A percentile compares a stretch with the other conserved stretches of the same genome.
Evolutionary conservation across 768 basidiomycete genomes (phyloP).

Genomic region (Rhodotorula graminis): DNA sequence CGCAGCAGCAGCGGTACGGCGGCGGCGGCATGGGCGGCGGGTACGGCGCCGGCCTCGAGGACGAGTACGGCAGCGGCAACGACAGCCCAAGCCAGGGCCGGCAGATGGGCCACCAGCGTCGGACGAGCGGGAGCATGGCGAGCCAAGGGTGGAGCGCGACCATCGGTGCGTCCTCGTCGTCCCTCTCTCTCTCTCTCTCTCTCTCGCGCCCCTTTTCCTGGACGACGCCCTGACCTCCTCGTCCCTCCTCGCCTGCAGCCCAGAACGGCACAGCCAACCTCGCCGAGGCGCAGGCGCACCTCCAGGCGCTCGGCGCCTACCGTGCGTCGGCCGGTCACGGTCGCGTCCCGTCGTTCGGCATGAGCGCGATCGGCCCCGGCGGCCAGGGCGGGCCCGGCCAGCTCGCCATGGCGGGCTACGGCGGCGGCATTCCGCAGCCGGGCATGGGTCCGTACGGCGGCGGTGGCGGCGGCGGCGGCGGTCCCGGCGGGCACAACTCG

Average conservation of each 20-base stretch:
- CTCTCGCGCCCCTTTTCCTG: not conserved
- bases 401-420: constrained; percentile 67
- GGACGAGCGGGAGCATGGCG: constrained; percentile 60
- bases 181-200: not conserved
- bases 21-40: not conserved
- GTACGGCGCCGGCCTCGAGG: not conserved
- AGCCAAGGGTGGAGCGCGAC: constrained; percentile 74
- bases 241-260: not conserved
- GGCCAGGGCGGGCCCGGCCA: constrained; percentile 81
- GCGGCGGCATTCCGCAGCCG: constrained; percentile 63
- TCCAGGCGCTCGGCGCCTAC: constrained; percentile 94
- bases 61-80: not conserved
- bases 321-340: constrained; percentile 44
- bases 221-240: not conserved
- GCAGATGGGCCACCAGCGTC: constrained; percentile 56
- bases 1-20: constrained; percentile 46
- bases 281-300: constrained; percentile 92
- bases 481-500: constrained; percentile 74
- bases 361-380: constrained; percentile 62
- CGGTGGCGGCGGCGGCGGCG: too few relatives aligned
- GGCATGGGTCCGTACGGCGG: constrained; percentile 57
- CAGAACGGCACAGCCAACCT: constrained; percentile 57
- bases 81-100: constrained; percentile 70
- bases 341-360: constrained; percentile 41
- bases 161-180: constrained; percentile 59